Conservation (phyloP, 257 asterid species). For the Plantago elongata region DNA sequence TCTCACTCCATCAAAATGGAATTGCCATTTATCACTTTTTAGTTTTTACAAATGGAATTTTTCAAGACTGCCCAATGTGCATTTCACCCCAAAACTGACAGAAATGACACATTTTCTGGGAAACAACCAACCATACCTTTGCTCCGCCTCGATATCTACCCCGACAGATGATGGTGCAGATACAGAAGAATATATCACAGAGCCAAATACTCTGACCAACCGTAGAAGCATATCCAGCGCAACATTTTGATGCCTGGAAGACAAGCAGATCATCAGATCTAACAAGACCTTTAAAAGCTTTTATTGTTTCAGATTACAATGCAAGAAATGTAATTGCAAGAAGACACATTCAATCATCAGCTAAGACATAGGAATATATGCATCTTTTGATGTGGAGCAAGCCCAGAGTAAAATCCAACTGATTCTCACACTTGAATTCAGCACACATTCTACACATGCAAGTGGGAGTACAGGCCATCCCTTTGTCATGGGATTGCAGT, state of each 20-base stretch:
- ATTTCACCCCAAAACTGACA: constrained; percentile 2
- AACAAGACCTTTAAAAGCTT: constrained; percentile 18
- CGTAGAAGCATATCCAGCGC: constrained; percentile 80
- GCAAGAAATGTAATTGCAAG: constrained; percentile 13
- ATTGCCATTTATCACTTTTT: too few relatives aligned
- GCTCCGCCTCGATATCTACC: constrained; percentile 96
- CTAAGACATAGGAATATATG: background rate
- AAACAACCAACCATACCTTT: constrained; percentile 47
- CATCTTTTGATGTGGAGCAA: too few relatives aligned
- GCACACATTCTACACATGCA: too few relatives aligned
- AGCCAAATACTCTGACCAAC: constrained; percentile 91
- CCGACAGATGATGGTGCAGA: constrained; percentile 91
- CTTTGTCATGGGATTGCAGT: too few relatives aligned
- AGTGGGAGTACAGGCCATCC: too few relatives aligned
- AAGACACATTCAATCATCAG: background rate
- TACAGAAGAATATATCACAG: constrained; percentile 71
- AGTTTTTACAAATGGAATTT: too few relatives aligned
- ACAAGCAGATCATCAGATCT: constrained; percentile 23
- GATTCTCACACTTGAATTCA: too few relatives aligned
- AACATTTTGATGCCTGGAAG: constrained; percentile 78
- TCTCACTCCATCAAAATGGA: too few relatives aligned
- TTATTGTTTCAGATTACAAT: constrained; percentile 14
- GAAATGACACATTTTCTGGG: background rate
- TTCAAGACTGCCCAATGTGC: background rate
- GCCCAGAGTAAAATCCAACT: too few relatives aligned